Evolutionary conservation across 2,329 filamentous ascomycete genomes (phyloP).

Genomic region (Zymoseptoria passerinii): DNA sequence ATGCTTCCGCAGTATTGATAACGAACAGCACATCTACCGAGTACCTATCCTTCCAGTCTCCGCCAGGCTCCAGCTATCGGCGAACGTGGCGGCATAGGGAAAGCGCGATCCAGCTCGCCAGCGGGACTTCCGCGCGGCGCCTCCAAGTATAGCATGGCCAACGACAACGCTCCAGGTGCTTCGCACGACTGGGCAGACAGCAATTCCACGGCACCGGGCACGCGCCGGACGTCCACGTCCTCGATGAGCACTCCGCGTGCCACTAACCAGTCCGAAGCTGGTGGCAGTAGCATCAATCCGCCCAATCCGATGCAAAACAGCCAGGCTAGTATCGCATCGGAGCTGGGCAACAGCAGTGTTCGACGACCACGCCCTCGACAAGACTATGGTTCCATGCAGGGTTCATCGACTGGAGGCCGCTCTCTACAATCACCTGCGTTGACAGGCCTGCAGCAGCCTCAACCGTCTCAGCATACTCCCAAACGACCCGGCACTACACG

Average conservation of each 20-base stretch:
- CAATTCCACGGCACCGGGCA: constrained; percentile 12
- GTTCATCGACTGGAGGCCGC: constrained; percentile 14
- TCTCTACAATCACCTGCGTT: not conserved
- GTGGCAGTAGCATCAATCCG: constrained; percentile 12
- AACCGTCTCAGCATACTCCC: constrained; percentile 28
- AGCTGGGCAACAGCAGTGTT: constrained; percentile 9
- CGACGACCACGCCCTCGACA: constrained; percentile 20
- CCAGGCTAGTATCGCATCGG: constrained; percentile 18
- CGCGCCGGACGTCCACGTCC: constrained; percentile 17
- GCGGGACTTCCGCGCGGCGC: not conserved
- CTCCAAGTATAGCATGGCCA: constrained; percentile 6
- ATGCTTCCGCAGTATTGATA: not conserved
- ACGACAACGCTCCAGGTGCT: constrained; percentile 13
- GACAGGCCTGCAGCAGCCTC: constrained; percentile 6
- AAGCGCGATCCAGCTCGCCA: not conserved
- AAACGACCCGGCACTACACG: constrained; percentile 67
- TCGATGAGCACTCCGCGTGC: constrained; percentile 15
- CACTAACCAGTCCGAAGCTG: constrained; percentile 8
- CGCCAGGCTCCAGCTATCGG: not conserved
- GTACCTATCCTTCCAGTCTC: not conserved
- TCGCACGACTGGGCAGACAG: constrained; percentile 12
- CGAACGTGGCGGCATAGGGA: not conserved
- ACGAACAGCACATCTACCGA: not conserved
- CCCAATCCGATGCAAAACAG: constrained; percentile 19
- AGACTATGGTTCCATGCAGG: constrained; percentile 24